Evolutionary conservation across 345 rosid species (phyloP).

Genomic region (Leavenworthia alabamica): DNA sequence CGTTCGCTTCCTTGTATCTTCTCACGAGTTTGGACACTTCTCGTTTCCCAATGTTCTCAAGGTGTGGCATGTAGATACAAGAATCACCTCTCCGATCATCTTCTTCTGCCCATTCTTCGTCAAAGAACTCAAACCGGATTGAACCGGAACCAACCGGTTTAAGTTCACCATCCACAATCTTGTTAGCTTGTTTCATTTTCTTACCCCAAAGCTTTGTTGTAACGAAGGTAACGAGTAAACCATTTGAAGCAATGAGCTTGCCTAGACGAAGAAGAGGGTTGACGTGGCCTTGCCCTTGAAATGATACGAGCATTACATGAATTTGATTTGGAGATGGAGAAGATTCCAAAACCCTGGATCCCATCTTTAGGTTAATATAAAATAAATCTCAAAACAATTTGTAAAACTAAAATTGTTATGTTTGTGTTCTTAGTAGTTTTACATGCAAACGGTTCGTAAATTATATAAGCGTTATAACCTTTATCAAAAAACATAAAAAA

Average conservation of each 20-base stretch:
- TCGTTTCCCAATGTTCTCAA: conserved; percentile 42
- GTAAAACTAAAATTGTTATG: neutral
- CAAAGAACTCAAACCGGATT: conserved; percentile 59
- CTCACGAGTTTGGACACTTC: conserved; percentile 38
- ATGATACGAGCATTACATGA: conserved; percentile 68
- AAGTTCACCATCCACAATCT: conserved; percentile 37
- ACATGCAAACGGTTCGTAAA: neutral
- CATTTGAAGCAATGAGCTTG: conserved; percentile 58
- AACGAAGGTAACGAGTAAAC: conserved; percentile 61
- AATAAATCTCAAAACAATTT: too few relatives aligned
- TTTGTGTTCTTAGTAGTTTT: neutral
- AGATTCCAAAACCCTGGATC: conserved; percentile 4
- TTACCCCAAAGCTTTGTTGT: conserved; percentile 38
- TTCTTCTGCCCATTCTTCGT: conserved; percentile 51
- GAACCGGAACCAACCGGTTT: conserved; percentile 52
- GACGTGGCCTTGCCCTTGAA: conserved; percentile 74
- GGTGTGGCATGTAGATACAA: conserved; percentile 38
- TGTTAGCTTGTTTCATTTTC: conserved; percentile 47
- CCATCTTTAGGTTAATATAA: neutral
- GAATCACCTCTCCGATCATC: conserved; percentile 41
- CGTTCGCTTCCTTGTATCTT: conserved; percentile 29
- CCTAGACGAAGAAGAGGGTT: conserved; percentile 70
- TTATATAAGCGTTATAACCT: conserved; percentile 3
- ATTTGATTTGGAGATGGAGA: neutral
- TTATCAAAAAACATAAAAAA: too few relatives aligned